Conservation (phyloP, 1,139 yeast genomes). For the Debaryomyces udenii region DNA sequence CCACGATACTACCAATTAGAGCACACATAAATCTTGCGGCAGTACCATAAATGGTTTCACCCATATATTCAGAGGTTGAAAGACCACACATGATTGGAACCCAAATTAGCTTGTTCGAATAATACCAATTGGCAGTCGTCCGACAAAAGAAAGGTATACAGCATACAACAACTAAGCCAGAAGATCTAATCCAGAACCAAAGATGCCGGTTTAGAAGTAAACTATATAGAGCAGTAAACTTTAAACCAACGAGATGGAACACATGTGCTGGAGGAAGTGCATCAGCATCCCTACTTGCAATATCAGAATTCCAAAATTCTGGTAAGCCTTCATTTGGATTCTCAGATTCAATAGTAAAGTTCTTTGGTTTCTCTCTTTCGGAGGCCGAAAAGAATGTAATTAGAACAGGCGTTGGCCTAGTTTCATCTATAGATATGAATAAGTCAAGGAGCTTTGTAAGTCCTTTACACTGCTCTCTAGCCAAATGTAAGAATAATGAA, state of each 20-base stretch:
- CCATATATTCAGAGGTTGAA: conserved; percentile 37
- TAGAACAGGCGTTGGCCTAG: conserved; percentile 28
- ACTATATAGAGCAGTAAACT: conserved; percentile 20
- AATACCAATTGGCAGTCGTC: conserved; percentile 38
- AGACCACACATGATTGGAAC: conserved; percentile 38
- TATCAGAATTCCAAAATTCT: conserved; percentile 19
- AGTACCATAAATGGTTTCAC: conserved; percentile 36
- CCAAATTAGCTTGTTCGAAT: conserved; percentile 34
- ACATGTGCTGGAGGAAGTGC: conserved; percentile 29
- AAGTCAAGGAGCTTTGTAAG: conserved; percentile 27
- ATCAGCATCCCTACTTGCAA: conserved; percentile 33
- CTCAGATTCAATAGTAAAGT: conserved; percentile 12
- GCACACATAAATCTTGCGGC: conserved; percentile 31
- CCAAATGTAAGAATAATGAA: conserved; percentile 26
- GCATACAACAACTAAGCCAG: conserved; percentile 26
- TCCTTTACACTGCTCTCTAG: conserved; percentile 22
- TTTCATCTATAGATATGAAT: conserved; percentile 30
- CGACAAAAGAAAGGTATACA: conserved; percentile 29
- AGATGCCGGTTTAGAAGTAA: conserved; percentile 24
- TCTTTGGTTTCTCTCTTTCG: conserved; percentile 16
- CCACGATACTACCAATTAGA: conserved; percentile 35
- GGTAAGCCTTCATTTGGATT: conserved; percentile 5
- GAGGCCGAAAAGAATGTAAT: conserved; percentile 27
- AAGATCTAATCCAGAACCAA: conserved; percentile 39
- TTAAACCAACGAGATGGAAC: conserved; percentile 9